phyloP scores from a whole-genome alignment of 331 rosid genomes.

The Malus hybrid region DNA sequence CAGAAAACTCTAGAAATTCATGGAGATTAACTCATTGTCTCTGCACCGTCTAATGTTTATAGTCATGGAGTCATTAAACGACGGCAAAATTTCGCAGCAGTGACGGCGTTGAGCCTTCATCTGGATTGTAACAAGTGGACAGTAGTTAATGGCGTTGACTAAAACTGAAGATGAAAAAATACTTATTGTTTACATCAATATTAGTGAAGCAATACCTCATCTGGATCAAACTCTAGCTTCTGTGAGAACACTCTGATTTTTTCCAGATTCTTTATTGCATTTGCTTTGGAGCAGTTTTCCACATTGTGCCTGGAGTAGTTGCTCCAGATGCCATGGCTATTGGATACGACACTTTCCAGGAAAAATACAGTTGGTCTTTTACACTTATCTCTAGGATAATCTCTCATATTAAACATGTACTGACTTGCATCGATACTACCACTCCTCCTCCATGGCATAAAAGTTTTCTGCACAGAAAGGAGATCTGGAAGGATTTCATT shows the following conservation, averaged over 20 bases:
- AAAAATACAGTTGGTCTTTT: slow-evolving; percentile 57
- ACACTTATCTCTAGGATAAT: slow-evolving; percentile 64
- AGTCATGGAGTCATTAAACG: slow-evolving; percentile 38
- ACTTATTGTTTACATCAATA: neutral
- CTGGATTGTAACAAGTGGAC: slow-evolving; percentile 26
- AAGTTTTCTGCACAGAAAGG: slow-evolving; percentile 59
- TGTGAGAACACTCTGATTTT: slow-evolving; percentile 43
- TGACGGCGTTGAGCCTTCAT: slow-evolving; percentile 80
- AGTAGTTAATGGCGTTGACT: slow-evolving; percentile 5
- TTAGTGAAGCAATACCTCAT: slow-evolving; percentile 48
- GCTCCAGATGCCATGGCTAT: slow-evolving; percentile 38
- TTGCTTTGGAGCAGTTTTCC: slow-evolving; percentile 37
- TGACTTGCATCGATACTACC: slow-evolving; percentile 29
- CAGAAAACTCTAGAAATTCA: slow-evolving; percentile 37
- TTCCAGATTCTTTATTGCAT: slow-evolving; percentile 32
- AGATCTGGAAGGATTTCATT: slow-evolving; percentile 65
- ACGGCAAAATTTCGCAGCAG: slow-evolving; percentile 58
- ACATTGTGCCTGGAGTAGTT: slow-evolving; percentile 39
- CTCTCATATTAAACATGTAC: slow-evolving; percentile 55
- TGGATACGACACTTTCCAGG: slow-evolving; percentile 37
- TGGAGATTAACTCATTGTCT: slow-evolving; percentile 55
- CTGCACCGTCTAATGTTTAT: slow-evolving; percentile 59
- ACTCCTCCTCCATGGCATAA: slow-evolving; percentile 75
- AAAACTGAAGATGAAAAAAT: slow-evolving; percentile 7
- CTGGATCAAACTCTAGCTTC: slow-evolving; percentile 50